Evolutionary conservation across 148 eudicot species (phyloP).

Genomic region (Vaccinium myrtillus): DNA sequence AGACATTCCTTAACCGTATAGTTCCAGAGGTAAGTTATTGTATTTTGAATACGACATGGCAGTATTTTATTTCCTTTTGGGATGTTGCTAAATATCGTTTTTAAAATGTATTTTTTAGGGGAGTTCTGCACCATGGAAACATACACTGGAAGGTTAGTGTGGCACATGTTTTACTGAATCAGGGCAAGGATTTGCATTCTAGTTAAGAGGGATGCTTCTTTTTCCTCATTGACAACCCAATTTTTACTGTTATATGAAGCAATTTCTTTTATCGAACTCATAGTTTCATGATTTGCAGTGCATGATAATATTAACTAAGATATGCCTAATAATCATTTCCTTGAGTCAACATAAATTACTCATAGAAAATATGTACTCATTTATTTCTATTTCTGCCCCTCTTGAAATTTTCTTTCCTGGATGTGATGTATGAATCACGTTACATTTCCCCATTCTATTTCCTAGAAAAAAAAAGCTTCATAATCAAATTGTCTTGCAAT

Average conservation of each 20-base stretch:
- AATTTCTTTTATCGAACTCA: no score
- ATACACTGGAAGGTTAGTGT: conserved; percentile 80
- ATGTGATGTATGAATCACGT: background rate
- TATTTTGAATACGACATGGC: background rate
- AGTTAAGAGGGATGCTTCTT: background rate
- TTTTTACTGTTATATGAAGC: background rate
- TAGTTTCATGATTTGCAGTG: background rate
- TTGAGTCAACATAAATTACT: background rate
- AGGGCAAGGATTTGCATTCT: background rate
- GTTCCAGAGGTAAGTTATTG: conserved; percentile 80
- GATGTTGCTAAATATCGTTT: conserved; percentile 15
- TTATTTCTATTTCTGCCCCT: background rate
- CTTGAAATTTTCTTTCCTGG: background rate
- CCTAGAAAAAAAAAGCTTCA: background rate
- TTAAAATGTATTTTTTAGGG: conserved; percentile 50
- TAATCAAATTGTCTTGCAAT: background rate
- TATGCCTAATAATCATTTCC: background rate
- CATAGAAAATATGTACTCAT: background rate
- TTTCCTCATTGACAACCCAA: conserved; percentile 1
- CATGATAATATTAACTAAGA: background rate
- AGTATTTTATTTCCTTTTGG: conserved; percentile 1
- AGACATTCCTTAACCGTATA: conserved; percentile 82
- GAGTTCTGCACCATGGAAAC: conserved; percentile 90
- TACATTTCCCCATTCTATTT: background rate
- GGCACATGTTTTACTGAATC: background rate